phyloP scores from a whole-genome alignment of 1,139 yeast genomes.

The Schwanniomyces etchellsii region DNA sequence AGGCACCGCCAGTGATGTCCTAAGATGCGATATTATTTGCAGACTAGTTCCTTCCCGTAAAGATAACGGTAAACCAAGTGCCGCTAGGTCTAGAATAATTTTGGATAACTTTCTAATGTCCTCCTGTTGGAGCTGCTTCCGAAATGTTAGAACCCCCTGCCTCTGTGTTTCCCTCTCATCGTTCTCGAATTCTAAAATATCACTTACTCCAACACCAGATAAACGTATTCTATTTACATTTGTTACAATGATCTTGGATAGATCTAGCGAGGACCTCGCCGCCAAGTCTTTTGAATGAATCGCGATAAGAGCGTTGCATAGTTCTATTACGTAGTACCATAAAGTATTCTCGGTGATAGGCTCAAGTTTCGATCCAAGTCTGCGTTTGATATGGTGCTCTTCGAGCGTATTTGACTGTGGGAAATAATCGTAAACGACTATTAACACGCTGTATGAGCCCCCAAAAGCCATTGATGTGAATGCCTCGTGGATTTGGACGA shows the following conservation, averaged over 20 bases:
- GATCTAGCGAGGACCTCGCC: constrained; percentile 54
- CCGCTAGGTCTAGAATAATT: constrained; percentile 51
- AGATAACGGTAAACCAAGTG: constrained; percentile 31
- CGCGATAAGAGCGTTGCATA: constrained; percentile 58
- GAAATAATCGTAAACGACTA: constrained; percentile 38
- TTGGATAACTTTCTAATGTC: constrained; percentile 58
- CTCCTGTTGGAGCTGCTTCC: constrained; percentile 32
- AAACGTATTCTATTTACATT: constrained; percentile 65
- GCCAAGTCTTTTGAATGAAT: constrained; percentile 61
- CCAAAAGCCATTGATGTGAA: constrained; percentile 87
- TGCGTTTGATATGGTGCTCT: constrained; percentile 31
- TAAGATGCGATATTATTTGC: constrained; percentile 11
- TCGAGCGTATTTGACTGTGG: constrained; percentile 26
- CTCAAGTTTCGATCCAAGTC: constrained; percentile 28
- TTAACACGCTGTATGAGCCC: constrained; percentile 47
- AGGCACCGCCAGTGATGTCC: constrained; percentile 11
- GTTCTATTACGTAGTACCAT: constrained; percentile 74
- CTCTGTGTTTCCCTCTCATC: constrained; percentile 20
- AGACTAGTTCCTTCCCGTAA: constrained; percentile 12
- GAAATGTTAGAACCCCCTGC: constrained; percentile 5
- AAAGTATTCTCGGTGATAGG: constrained; percentile 58
- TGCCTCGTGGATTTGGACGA: constrained; percentile 70
- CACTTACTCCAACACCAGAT: constrained; percentile 67
- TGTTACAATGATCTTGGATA: constrained; percentile 69
- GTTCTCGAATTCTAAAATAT: constrained; percentile 47